Evolutionary conservation across 2,329 filamentous ascomycete species (phyloP).

Genomic region (Colletotrichum siamense): DNA sequence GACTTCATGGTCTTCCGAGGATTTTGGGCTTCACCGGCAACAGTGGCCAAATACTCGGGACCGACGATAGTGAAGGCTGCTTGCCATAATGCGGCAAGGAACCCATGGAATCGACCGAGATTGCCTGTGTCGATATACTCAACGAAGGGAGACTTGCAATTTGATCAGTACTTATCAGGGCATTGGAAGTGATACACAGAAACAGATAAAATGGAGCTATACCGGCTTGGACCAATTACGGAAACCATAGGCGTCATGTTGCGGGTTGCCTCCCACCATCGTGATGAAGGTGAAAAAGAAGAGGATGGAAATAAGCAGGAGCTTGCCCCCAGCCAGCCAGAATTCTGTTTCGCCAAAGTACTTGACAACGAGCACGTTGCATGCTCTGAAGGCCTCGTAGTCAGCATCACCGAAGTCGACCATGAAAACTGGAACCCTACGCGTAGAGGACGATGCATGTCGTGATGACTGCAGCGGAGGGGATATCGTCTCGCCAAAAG

Average conservation of each 20-base stretch:
- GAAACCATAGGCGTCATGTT: constrained; percentile 66
- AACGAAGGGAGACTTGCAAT: constrained; percentile 30
- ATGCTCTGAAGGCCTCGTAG: neutral
- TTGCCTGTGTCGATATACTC: constrained; percentile 63
- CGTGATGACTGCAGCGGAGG: constrained; percentile 23
- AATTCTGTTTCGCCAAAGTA: constrained; percentile 78
- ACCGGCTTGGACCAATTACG: constrained; percentile 61
- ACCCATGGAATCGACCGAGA: constrained; percentile 73
- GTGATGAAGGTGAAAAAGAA: constrained; percentile 68
- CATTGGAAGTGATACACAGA: neutral
- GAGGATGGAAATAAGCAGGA: constrained; percentile 66
- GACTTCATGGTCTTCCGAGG: constrained; percentile 68
- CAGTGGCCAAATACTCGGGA: constrained; percentile 72
- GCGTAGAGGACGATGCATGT: neutral
- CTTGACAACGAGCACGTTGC: constrained; percentile 45
- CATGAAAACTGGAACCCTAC: neutral
- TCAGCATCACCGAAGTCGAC: neutral
- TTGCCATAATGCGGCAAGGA: constrained; percentile 70
- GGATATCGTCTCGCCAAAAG: constrained; percentile 40
- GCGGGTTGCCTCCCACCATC: constrained; percentile 66
- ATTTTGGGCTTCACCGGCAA: constrained; percentile 72
- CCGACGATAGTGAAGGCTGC: constrained; percentile 69
- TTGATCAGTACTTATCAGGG: neutral
- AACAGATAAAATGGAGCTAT: neutral
- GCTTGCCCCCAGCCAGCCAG: constrained; percentile 63